Base-by-base conservation (phyloP, 73 alveolate genomes). In the Paraurostyla sp. region DNA sequence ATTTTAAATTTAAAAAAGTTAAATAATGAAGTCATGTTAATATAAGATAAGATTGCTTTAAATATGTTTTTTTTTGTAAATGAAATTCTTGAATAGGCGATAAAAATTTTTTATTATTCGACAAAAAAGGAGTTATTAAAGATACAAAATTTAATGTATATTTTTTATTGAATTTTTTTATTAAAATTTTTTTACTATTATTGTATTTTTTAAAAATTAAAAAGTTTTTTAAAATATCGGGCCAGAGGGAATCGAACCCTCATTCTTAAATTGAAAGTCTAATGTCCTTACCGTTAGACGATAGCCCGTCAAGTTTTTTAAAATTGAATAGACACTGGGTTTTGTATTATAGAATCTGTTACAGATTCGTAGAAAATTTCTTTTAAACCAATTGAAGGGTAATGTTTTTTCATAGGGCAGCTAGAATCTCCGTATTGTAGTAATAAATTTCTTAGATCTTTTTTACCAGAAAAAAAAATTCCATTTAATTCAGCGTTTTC, bases 211-310 rank as follows among this genome's bases (percentile, higher is more conserved):
- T n/a, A n/a, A n/a, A n/a, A n/a, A n/a, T 63, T 18, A 35, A 63
- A 35, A 30, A 62, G 9, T 18, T 7, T 30, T 63, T 9, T 15
- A 30, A 18, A 35, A 23, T 15, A 25, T 63, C 81, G 81, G 54
- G 81, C 81, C 29, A 63, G 81, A n/a, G 29, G 81, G 81, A 63
- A 15, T 63, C 81, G 81, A 63, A 63, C 81, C 81, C 29, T 9
- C 81, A 23, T 63, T 63, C 81, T 63, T 63, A 63, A 30, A 63
- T 60, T 63, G 81, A 63, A 63, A 63, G 81, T 63, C 54, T 63
- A 63, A 63, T 63, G 81, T 63, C 81, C 81, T 63, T 7, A 30
- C 81, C 81, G 54, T 35, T 63, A 63, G 81, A 63, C 81, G 81
- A 63, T 63, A 35, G 81, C 81, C 81, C 81, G 81, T 30, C 56